These are phyloP conservation scores for Colletotrichum tofieldiae DNA, from an alignment of 2,329 filamentous ascomycete species.

Conservation along the genomic window DNA sequence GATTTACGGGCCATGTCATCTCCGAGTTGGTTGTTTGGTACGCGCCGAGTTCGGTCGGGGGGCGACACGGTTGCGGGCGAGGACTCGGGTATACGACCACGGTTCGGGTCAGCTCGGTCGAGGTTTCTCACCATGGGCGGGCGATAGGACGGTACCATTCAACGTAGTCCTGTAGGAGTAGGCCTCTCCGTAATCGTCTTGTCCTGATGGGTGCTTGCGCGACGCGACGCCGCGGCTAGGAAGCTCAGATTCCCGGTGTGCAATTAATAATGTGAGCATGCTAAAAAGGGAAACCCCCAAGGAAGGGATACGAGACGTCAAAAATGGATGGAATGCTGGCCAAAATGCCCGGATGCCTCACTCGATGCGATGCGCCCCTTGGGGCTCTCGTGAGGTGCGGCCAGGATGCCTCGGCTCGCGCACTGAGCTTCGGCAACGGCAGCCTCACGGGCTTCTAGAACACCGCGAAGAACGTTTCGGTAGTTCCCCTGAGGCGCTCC, in stretches of 20 bases:
- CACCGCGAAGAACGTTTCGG: neutral
- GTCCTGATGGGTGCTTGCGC: neutral
- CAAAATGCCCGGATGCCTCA: neutral
- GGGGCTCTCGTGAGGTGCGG: neutral
- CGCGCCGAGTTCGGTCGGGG: neutral
- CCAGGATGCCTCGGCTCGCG: neutral
- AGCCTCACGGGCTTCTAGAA: conserved; percentile 1
- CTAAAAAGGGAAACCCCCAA: no score
- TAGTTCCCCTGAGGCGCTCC: neutral
- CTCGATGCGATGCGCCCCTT: neutral
- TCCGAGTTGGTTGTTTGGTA: neutral
- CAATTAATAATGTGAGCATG: no score
- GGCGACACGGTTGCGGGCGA: neutral
- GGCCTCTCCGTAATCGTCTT: neutral
- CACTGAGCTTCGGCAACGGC: neutral
- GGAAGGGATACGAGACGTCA: no score
- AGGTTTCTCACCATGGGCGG: neutral
- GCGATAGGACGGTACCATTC: no score
- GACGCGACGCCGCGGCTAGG: neutral
- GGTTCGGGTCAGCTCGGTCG: neutral
- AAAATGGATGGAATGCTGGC: no score
- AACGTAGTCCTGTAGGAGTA: no score
- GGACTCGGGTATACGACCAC: neutral
- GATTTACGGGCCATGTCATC: no score
- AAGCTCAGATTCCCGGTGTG: neutral